Conservation (phyloP, 176 grass and related monocot genomes). For the Poa annua region DNA sequence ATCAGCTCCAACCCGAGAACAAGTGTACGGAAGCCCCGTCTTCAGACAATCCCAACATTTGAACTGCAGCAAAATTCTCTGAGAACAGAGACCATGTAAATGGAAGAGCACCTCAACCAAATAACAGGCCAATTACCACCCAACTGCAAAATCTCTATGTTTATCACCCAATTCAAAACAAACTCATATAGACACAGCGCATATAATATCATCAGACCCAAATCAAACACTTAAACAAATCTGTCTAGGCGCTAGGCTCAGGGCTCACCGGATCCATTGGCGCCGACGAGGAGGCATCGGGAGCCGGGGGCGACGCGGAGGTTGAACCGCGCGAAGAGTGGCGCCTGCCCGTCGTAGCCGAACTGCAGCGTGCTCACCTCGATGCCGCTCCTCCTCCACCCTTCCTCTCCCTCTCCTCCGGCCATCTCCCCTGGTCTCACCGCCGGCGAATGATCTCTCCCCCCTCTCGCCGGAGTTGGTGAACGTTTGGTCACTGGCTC, state of each 20-base stretch:
- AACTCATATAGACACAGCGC: not conserved
- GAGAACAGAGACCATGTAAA: no score
- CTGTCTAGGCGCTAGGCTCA: not conserved
- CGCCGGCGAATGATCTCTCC: slow-evolving; percentile 22
- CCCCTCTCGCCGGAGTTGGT: slow-evolving; percentile 34
- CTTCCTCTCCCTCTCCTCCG: slow-evolving; percentile 32
- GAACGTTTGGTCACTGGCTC: not conserved
- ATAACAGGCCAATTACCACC: not conserved
- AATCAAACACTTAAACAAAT: not conserved
- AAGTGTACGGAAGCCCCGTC: no score
- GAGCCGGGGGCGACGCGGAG: slow-evolving; percentile 79
- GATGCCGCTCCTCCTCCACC: slow-evolving; percentile 69
- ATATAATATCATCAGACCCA: not conserved
- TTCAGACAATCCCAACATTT: no score
- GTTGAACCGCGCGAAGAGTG: slow-evolving; percentile 76
- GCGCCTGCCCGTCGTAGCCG: slow-evolving; percentile 76
- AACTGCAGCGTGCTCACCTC: slow-evolving; percentile 79
- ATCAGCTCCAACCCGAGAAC: no score
- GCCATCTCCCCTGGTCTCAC: slow-evolving; percentile 25
- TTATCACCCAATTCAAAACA: not conserved
- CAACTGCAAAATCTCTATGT: not conserved
- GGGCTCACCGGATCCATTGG: slow-evolving; percentile 80
- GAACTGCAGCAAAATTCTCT: no score
- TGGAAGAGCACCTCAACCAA: not conserved
- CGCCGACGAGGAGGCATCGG: slow-evolving; percentile 88